Percentiles rank a stretch among this genome's conserved stretches.
Evolutionary conservation across 1,284 basidiomycete genomes (phyloP).

Genomic region (Rhodotorula sp.): DNA sequence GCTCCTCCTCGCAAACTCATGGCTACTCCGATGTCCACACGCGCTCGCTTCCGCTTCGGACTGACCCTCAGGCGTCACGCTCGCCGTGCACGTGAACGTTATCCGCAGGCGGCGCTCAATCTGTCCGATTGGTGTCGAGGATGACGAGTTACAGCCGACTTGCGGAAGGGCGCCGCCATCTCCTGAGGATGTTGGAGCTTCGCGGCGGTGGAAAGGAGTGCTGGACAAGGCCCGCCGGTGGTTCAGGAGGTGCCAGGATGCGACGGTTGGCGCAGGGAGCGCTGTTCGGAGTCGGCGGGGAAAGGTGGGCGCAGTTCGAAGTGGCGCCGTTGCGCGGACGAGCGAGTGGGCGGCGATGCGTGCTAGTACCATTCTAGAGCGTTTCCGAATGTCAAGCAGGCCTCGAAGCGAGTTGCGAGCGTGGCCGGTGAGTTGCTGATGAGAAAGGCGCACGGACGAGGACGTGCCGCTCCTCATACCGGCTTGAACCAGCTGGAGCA

Average conservation of each 20-base stretch:
- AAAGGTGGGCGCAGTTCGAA: too few relatives aligned
- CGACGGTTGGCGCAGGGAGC: too few relatives aligned
- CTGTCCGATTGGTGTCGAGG: conserved; percentile 37
- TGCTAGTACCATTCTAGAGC: too few relatives aligned
- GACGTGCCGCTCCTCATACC: too few relatives aligned
- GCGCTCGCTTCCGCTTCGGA: conserved; percentile 30
- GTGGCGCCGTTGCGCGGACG: too few relatives aligned
- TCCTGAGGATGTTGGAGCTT: background rate
- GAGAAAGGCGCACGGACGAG: background rate
- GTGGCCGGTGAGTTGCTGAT: too few relatives aligned
- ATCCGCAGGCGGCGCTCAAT: conserved; percentile 39
- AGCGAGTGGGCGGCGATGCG: too few relatives aligned
- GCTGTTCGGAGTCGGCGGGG: too few relatives aligned
- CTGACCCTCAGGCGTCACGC: conserved; percentile 1
- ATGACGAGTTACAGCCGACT: conserved; percentile 7
- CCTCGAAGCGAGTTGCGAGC: too few relatives aligned
- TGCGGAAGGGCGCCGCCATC: background rate
- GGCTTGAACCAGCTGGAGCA: background rate
- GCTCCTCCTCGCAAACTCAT: conserved; percentile 78
- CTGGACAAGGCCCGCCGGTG: background rate
- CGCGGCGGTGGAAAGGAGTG: background rate
- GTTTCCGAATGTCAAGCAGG: too few relatives aligned
- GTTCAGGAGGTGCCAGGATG: background rate
- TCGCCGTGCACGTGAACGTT: conserved; percentile 82
- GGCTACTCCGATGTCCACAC: conserved; percentile 79